Base-by-base conservation (phyloP, 164 flowering plant species). In the Dillenia suffruticosa region DNA sequence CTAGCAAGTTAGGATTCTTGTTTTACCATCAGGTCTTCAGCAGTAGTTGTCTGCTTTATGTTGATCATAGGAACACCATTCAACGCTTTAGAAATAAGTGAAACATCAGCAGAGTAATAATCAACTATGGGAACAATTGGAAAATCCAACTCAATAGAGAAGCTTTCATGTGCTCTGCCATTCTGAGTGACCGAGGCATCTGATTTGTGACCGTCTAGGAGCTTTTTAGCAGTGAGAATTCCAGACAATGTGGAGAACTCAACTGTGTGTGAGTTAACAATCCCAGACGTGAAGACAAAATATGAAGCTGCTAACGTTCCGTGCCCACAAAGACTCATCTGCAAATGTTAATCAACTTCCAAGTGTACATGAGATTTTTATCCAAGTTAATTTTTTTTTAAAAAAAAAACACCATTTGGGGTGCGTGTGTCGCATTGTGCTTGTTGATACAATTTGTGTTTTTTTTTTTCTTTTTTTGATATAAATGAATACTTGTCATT, bases 211-310 rank as follows among this genome's bases (percentile, higher is more conserved):
- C 14, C 45, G 17, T 57, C 68, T 46, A 62, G 68, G 59, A 81
- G 68, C 67, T 52, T 85, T 61, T 70, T 79, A 14, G 91, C 91
- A 59, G 80, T 80, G 62, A 92, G 69, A 68, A 79, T 69, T 58
- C 96, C 94, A 14, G 97, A 89, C 10, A 76, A 74, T 11, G 92
- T 81, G 11, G 51, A 60, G 67, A 86, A 92, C 73, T 89, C 96
- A 45, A 89, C 73, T 1, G 48, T 62, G 51, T 74, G 59, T 1
- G 77, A 62, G 48, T 73, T 62, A 46, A 77, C 76, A 64, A 78
- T 52, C 16, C 80, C 81, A 32, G 75, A 65, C 17, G 84, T 19
- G 58, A 89, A 88, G 22, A 90, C 78, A 59, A 68, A 49, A 69
- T 86, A 77, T 12, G 92, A 64, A 45, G 92, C 82, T 26, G 92